A percentile compares a stretch with the other conserved stretches of the same genome.
phyloP scores from a whole-genome alignment of 2,329 filamentous ascomycete genomes.

The Colletotrichum sidae region DNA sequence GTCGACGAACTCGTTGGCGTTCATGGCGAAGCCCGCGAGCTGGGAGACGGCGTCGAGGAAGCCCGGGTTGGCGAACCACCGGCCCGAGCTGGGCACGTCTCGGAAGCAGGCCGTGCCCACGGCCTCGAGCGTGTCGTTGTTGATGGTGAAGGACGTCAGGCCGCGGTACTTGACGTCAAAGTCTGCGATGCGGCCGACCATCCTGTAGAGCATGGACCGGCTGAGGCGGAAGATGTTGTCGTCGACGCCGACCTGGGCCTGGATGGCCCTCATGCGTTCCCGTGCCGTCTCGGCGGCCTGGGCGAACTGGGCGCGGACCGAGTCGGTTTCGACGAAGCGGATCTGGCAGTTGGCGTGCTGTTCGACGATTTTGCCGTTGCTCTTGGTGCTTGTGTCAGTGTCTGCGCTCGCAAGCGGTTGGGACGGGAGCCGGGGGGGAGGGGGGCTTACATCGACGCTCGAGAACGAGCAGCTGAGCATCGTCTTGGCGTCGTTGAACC shows the following conservation, averaged over 20 bases:
- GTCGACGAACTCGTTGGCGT: conserved; percentile 66
- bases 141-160: conserved; percentile 69
- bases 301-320: conserved; percentile 70
- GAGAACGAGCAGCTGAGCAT: conserved; percentile 7
- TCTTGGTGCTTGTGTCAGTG: conserved; percentile 69
- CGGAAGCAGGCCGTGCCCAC: conserved; percentile 59
- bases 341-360: conserved; percentile 73
- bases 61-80: conserved; percentile 68
- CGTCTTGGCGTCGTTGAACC: conserved; percentile 60
- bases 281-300: conserved; percentile 78
- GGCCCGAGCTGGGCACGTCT: conserved; percentile 55
- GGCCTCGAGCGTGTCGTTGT: conserved; percentile 57
- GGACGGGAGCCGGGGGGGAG: too few relatives aligned
- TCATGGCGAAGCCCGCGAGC: conserved; percentile 71
- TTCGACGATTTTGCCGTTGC: conserved; percentile 67
- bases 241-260: conserved; percentile 69
- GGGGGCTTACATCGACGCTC: conserved; percentile 3
- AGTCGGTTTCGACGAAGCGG: conserved; percentile 63
- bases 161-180: conserved; percentile 66
- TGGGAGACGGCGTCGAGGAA: conserved; percentile 71
- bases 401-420: conserved; percentile 46
- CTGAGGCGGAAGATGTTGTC: conserved; percentile 79
- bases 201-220: conserved; percentile 82
- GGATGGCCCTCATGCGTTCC: conserved; percentile 69
- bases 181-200: conserved; percentile 67